Conservation (phyloP, 73 alveolate species). For the Paramecium pentaurelia region DNA sequence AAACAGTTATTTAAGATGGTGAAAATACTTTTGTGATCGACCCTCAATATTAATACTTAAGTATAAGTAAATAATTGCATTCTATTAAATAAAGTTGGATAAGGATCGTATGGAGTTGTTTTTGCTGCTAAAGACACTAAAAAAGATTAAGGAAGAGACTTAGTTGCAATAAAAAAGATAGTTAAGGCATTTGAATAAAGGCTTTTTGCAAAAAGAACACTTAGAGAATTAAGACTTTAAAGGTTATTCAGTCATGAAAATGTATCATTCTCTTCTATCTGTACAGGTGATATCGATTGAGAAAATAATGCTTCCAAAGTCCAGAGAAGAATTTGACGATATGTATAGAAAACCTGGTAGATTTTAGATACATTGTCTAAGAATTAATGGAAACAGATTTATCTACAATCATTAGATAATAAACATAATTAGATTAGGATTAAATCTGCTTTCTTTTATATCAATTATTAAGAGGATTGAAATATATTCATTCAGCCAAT, state of each 20-base stretch:
- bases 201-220: constrained; percentile 67
- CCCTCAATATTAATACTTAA: background rate
- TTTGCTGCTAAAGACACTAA: constrained; percentile 11
- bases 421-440: constrained; percentile 81
- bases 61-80: background rate
- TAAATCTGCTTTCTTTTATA: constrained; percentile 85
- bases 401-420: constrained; percentile 73
- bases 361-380: constrained; percentile 69
- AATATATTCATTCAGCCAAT: constrained; percentile 89
- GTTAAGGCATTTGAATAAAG: constrained; percentile 64
- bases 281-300: constrained; percentile 54
- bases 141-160: background rate
- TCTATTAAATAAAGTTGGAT: constrained; percentile 29
- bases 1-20: background rate
- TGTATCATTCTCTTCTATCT: background rate
- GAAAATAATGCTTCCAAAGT: constrained; percentile 65
- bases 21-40: background rate
- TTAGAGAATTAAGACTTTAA: constrained; percentile 64
- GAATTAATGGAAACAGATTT: constrained; percentile 92
- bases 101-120: constrained; percentile 58
- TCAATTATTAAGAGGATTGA: constrained; percentile 88
- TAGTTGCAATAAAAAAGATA: constrained; percentile 70
- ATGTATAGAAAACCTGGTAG: constrained; percentile 57
- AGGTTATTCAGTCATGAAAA: constrained; percentile 69
- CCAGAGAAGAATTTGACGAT: constrained; percentile 68